Evolutionary conservation across 495 filamentous ascomycete genomes (phyloP), one percentile per base, ranked within the genome.

Genomic region (Cetradonia linearis): DNA sequence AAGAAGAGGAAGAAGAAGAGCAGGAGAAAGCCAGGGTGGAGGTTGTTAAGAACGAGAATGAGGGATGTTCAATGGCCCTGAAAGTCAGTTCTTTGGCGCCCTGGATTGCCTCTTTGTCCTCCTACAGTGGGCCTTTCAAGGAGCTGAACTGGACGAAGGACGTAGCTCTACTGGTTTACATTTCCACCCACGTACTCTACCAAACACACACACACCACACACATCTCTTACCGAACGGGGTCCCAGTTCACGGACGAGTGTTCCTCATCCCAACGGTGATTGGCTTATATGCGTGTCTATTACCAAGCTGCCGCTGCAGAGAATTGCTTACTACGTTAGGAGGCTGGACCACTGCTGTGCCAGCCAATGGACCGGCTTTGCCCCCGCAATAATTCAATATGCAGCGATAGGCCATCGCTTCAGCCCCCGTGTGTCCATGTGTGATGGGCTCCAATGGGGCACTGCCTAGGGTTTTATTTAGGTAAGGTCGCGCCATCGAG

Each of bases 61-160:
- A n/a, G n/a, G n/a, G n/a, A n/a, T n/a, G n/a, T n/a, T n/a, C n/a
- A n/a, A 31, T 14, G 48, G 6, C 14, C 27, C 28, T 50, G 48
- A 31, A 2, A 18, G 28, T 50, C 7, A 0, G 10, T 23, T 3
- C 42, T 11, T 52, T 31, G 48, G 48, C 48, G 48, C 27, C 27
- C 48, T 52, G 30, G 14, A 52, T 52, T 52, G 28, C 48, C 48
- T 31, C n/a, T 46, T 52, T n/a, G 48, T n/a, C 48, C 30, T n/a
- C n/a, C n/a, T n/a, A n/a, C n/a, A n/a, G n/a, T 9, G 27, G 48
- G 48, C 28, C 14, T 33, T 25, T 46, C 42, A 46, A 46, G 42
- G 42, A n/a, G 42, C 42, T n/a, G 42, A 46, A 20, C 42, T 46
- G 42, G n/a, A 20, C 42, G n/a, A n/a, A n/a, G n/a, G n/a, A n/a